Conservation (phyloP, 768 basidiomycete genomes). For the Kwoniella botswanensis region DNA sequence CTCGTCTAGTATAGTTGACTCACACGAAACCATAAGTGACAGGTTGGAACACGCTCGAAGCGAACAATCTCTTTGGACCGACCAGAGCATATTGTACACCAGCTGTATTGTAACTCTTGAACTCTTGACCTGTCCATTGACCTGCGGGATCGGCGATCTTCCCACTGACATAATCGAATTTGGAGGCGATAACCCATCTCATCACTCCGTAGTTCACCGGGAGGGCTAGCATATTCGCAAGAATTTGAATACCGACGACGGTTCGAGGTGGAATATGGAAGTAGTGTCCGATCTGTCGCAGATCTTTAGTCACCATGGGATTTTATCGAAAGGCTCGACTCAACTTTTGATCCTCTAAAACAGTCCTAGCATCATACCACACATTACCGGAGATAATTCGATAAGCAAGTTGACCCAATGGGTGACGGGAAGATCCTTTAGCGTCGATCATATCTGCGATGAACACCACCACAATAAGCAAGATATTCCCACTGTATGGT, state of each 20-base stretch:
- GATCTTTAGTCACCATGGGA: background rate
- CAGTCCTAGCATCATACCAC: constrained; percentile 26
- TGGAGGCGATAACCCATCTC: constrained; percentile 17
- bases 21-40: constrained; percentile 24
- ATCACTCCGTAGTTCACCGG: constrained; percentile 25
- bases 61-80: constrained; percentile 18
- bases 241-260: constrained; percentile 20
- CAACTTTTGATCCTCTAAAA: constrained; percentile 25
- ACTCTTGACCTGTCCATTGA: constrained; percentile 25
- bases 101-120: constrained; percentile 22
- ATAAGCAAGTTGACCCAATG: constrained; percentile 23
- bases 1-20: background rate
- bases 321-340: background rate
- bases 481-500: too few relatives aligned
- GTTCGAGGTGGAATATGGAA: constrained; percentile 20
- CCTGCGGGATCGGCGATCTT: constrained; percentile 10
- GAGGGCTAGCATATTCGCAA: constrained; percentile 20
- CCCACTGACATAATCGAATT: constrained; percentile 26
- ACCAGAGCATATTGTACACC: constrained; percentile 25
- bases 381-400: constrained; percentile 27
- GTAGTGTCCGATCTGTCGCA: constrained; percentile 21
- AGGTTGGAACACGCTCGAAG: constrained; percentile 14
- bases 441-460: constrained; percentile 24
- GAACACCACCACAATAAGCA: too few relatives aligned
- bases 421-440: constrained; percentile 22